A percentile compares a stretch with the other conserved stretches of the same genome.
These are phyloP conservation scores for Musa acuminata DNA, from an alignment of 176 grass and related monocot species.

Conservation along the genomic window DNA sequence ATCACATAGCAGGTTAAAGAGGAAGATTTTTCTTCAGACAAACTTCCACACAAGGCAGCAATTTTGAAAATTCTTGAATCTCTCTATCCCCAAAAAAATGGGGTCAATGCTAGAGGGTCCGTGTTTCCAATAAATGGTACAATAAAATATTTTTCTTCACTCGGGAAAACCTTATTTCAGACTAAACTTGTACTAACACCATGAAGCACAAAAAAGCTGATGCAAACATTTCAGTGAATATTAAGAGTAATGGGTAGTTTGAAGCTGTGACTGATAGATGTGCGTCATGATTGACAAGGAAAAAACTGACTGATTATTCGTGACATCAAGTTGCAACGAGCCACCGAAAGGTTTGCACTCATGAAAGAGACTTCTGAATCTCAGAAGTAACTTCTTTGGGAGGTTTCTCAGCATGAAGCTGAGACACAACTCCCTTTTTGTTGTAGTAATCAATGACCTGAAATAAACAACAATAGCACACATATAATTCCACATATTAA, in stretches of 20 bases:
- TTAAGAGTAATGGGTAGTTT: not conserved
- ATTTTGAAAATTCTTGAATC: too few relatives aligned
- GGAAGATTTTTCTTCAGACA: too few relatives aligned
- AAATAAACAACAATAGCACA: not conserved
- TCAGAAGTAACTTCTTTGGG: constrained; percentile 68
- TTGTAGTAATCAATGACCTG: constrained; percentile 88
- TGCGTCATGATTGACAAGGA: not conserved
- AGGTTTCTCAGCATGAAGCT: constrained; percentile 55
- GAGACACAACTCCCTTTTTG: too few relatives aligned
- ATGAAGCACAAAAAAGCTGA: not conserved
- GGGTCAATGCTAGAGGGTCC: too few relatives aligned
- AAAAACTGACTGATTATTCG: not conserved
- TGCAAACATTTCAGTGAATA: not conserved
- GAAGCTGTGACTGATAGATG: not conserved
- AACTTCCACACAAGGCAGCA: too few relatives aligned
- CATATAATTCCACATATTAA: too few relatives aligned
- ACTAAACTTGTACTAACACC: not conserved
- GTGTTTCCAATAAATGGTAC: too few relatives aligned
- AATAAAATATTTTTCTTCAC: too few relatives aligned
- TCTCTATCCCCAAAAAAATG: too few relatives aligned
- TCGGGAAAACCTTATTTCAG: not conserved
- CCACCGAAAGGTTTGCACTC: not conserved
- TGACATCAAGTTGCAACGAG: not conserved
- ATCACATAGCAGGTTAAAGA: too few relatives aligned
- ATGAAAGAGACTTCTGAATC: constrained; percentile 75